Percentiles rank a stretch among this genome's conserved stretches.
phyloP scores from a whole-genome alignment of 352 stramenopile species.

The Globisporangium cylindrosporum region DNA sequence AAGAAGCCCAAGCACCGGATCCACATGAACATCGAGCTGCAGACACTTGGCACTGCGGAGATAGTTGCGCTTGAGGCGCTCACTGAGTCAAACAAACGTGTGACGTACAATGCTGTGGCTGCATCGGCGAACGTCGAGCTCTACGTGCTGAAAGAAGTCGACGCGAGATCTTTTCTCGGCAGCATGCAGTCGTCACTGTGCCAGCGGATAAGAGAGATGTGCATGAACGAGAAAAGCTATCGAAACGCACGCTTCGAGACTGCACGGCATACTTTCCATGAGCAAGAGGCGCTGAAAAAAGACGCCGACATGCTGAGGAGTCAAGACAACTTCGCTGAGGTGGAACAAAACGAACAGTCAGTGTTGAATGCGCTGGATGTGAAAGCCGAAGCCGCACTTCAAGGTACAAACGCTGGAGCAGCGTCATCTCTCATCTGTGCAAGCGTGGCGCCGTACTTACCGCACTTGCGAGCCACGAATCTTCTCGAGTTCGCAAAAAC shows the following conservation, averaged over 20 bases:
- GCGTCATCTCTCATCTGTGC: conserved; percentile 13
- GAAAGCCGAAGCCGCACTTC: conserved; percentile 4
- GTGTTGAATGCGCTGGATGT: not conserved
- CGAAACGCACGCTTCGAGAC: not conserved
- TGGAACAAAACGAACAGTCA: conserved; percentile 1
- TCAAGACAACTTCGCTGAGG: conserved; percentile 12
- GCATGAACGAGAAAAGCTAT: not conserved
- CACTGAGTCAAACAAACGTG: conserved; percentile 20
- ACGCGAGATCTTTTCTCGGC: conserved; percentile 22
- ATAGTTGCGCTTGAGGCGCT: conserved; percentile 39
- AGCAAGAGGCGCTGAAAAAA: conserved; percentile 9
- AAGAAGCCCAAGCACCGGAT: conserved; percentile 23
- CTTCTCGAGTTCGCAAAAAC: conserved; percentile 13
- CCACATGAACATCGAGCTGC: conserved; percentile 34
- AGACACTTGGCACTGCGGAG: conserved; percentile 28
- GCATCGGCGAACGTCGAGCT: conserved; percentile 42
- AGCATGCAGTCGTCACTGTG: conserved; percentile 4
- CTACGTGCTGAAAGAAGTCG: conserved; percentile 33
- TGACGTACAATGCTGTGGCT: conserved; percentile 24
- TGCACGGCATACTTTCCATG: conserved; percentile 4
- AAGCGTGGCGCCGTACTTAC: conserved; percentile 21
- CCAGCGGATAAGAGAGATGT: conserved; percentile 6
- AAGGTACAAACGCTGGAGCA: not conserved
- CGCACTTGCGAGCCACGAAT: conserved; percentile 17
- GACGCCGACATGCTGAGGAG: conserved; percentile 4